Evolutionary conservation across 768 basidiomycete species (phyloP).

Genomic region (Cystofilobasidium capitatum): DNA sequence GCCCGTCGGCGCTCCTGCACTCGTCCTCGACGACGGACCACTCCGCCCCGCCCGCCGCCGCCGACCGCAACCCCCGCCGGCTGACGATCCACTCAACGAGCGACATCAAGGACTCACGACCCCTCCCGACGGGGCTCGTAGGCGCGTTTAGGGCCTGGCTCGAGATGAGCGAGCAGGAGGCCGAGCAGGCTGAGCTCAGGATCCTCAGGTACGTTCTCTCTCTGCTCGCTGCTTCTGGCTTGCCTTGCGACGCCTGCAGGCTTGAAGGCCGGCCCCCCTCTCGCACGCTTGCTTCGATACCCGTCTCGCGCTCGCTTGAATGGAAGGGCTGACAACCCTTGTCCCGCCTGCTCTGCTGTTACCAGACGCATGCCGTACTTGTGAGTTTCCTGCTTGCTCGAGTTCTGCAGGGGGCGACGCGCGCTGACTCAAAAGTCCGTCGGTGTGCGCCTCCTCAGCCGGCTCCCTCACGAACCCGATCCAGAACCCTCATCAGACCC

Average conservation of each 20-base stretch:
- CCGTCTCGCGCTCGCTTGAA: too few relatives aligned
- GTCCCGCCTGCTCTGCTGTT: neutral
- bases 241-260: neutral
- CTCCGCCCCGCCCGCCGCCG: too few relatives aligned
- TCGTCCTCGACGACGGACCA: too few relatives aligned
- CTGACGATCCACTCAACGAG: neutral
- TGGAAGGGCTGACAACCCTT: too few relatives aligned
- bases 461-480: slow-evolving; percentile 10
- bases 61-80: too few relatives aligned
- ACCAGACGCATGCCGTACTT: slow-evolving; percentile 22
- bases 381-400: neutral
- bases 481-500: neutral
- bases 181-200: neutral
- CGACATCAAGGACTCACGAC: neutral
- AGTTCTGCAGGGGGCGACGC: neutral
- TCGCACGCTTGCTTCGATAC: too few relatives aligned
- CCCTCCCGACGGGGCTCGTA: neutral
- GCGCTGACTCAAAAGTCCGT: neutral
- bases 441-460: slow-evolving; percentile 7
- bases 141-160: neutral
- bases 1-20: too few relatives aligned
- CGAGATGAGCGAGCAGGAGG: neutral
- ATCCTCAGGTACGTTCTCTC: neutral
- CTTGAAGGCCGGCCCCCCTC: too few relatives aligned
- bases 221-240: neutral